phyloP scores from a whole-genome alignment of 1,284 basidiomycete genomes.

The Trametes pubescens region DNA sequence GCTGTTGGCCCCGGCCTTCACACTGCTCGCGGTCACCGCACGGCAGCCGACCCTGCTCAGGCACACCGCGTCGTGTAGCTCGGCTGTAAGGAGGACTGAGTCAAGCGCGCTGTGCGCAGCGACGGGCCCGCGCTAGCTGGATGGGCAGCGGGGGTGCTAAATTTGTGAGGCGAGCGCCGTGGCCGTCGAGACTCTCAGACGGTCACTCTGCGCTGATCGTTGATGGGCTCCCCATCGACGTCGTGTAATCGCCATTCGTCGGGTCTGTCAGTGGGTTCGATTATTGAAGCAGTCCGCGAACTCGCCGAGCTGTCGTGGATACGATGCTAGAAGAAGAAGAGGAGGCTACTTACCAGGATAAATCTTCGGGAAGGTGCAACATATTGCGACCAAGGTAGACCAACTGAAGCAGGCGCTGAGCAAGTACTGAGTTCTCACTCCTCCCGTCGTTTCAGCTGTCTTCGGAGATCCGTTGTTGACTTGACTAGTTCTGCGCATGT shows the following conservation, averaged over 20 bases:
- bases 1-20: neutral
- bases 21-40: neutral
- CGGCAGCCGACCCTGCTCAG: conserved; percentile 21
- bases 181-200: neutral
- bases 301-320: neutral
- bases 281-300: conserved; percentile 5
- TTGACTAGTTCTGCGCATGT: no score
- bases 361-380: no score
- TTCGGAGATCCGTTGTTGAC: no score
- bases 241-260: conserved; percentile 18
- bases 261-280: neutral
- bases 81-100: neutral
- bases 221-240: conserved; percentile 8
- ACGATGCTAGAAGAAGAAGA: neutral
- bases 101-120: neutral
- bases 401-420: no score
- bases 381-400: no score
- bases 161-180: neutral
- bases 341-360: neutral
- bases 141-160: conserved; percentile 2
- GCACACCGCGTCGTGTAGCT: conserved; percentile 3
- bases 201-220: no score
- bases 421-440: no score
- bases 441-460: no score
- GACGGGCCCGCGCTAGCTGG: conserved; percentile 10